Evolutionary conservation across 805 yeast species (phyloP).

Genomic region (Candida peoriensis): DNA sequence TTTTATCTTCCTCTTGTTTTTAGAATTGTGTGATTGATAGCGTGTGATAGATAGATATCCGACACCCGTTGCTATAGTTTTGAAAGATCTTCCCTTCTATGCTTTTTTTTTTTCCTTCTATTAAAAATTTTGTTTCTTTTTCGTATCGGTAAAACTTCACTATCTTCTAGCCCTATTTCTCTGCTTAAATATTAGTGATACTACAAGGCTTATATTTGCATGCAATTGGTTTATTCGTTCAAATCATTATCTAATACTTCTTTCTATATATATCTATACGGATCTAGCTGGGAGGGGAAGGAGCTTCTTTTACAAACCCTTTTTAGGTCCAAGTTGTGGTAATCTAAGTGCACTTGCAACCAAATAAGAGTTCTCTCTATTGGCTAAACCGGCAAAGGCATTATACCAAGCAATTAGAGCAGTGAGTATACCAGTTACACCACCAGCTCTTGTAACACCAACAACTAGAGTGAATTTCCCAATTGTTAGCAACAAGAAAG

Average conservation of each 20-base stretch:
- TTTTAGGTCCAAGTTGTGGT: conserved; percentile 36
- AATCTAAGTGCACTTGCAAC: conserved; percentile 29
- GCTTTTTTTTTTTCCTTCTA: too few species aligned
- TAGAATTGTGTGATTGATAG: too few species aligned
- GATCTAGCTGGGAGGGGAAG: neutral
- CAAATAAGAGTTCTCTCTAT: conserved; percentile 57
- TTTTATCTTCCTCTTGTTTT: too few species aligned
- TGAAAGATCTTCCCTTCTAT: too few species aligned
- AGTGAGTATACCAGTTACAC: conserved; percentile 57
- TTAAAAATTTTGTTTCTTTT: too few species aligned
- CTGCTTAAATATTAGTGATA: neutral
- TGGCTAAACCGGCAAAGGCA: conserved; percentile 67
- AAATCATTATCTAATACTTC: neutral
- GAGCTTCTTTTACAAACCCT: too few species aligned
- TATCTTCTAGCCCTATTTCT: too few species aligned
- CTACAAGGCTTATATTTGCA: too few species aligned
- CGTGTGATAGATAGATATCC: too few species aligned
- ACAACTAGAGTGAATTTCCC: conserved; percentile 39
- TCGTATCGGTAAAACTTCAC: too few species aligned
- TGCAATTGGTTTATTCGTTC: too few species aligned
- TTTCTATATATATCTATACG: neutral
- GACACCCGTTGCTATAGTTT: too few species aligned
- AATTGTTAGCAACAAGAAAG: conserved; percentile 41
- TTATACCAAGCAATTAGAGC: conserved; percentile 65
- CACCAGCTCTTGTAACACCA: conserved; percentile 47